Evolutionary conservation across 495 filamentous ascomycete species (phyloP).

Genomic region (Astrothelium macrocarpum): DNA sequence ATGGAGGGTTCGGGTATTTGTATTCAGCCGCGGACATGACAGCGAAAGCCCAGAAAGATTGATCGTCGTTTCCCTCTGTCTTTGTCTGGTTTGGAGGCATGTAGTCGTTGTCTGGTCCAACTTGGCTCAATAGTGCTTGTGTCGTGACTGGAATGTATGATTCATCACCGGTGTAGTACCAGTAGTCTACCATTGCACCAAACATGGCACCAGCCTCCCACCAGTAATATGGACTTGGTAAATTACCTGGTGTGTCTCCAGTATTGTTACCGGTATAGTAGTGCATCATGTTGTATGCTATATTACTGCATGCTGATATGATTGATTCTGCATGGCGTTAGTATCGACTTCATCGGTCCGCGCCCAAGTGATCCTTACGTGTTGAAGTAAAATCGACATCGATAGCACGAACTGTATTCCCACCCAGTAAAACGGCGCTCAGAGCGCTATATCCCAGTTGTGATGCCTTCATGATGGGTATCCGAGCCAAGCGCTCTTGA

Average conservation of each 20-base stretch:
- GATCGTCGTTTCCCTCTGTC: slow-evolving; percentile 47
- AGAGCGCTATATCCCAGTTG: neutral
- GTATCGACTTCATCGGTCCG: neutral
- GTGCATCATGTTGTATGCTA: slow-evolving; percentile 29
- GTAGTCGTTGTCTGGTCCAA: slow-evolving; percentile 40
- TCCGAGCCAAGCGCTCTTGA: neutral
- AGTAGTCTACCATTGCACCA: slow-evolving; percentile 42
- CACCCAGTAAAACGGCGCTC: slow-evolving; percentile 1
- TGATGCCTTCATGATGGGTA: neutral
- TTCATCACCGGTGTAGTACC: slow-evolving; percentile 46
- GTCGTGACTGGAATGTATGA: slow-evolving; percentile 43
- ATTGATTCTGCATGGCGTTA: slow-evolving; percentile 24
- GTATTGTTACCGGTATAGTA: slow-evolving; percentile 40
- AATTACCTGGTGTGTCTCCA: slow-evolving; percentile 34
- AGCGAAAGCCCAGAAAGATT: slow-evolving; percentile 48
- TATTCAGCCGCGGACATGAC: slow-evolving; percentile 48
- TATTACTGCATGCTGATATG: slow-evolving; percentile 26
- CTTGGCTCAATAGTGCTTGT: slow-evolving; percentile 43
- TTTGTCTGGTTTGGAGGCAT: slow-evolving; percentile 39
- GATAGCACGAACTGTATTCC: neutral
- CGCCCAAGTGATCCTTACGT: neutral
- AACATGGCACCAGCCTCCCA: slow-evolving; percentile 45
- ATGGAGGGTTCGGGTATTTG: slow-evolving; percentile 37
- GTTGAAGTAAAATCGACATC: slow-evolving; percentile 11
- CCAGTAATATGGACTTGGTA: slow-evolving; percentile 37